Base-by-base conservation (phyloP, 208 protist genomes). In the Trypanosoma rangeli region DNA sequence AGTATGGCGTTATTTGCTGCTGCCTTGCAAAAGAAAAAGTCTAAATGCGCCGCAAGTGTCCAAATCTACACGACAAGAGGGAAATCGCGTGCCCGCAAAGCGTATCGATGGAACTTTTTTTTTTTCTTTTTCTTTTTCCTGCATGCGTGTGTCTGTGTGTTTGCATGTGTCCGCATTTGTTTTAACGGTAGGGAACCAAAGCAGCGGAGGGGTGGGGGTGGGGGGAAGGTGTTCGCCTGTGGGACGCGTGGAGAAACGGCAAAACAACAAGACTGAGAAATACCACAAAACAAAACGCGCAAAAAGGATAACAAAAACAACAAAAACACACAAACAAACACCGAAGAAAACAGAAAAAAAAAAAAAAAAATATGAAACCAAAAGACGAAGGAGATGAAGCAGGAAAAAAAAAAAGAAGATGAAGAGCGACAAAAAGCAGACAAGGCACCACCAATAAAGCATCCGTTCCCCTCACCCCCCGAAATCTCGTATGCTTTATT, bases 361-460 rank as follows among this genome's bases (percentile, higher is more conserved):
- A 44, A 52, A 39, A 53, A 39, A 55, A 20, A 33, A 24, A 35
- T 55, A 56, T 33, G 15, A 55, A 54, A n/a, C 33, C 2, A 48
- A 8, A 64, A 31, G 49, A 33, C 3, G n/a, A 49, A 22, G 26
- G 18, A 52, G 1, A 33, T 22, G 15, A n/a, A 18, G 44, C 16
- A 15, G 20, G 26, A 35, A 49, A 31, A 35, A 53, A 53, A 15
- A 42, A 22, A 53, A 33, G 62, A 53, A 70, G 24, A 62, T 16
- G 20, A 61, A 70, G 0, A 39, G 22, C 50, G 16, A 62, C 13
- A 70, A 44, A 70, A 44, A 29, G n/a, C 22, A 28, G 29, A 56
- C 52, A 42, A 4, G 37, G 10, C 37, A 42, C 37, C 37, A 42
- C 4, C 7, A 42, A 42, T 42, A 42, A 42, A 10, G 37, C 37